phyloP scores from a whole-genome alignment of 2,329 filamentous ascomycete genomes.

The Neospermospora avenae region DNA sequence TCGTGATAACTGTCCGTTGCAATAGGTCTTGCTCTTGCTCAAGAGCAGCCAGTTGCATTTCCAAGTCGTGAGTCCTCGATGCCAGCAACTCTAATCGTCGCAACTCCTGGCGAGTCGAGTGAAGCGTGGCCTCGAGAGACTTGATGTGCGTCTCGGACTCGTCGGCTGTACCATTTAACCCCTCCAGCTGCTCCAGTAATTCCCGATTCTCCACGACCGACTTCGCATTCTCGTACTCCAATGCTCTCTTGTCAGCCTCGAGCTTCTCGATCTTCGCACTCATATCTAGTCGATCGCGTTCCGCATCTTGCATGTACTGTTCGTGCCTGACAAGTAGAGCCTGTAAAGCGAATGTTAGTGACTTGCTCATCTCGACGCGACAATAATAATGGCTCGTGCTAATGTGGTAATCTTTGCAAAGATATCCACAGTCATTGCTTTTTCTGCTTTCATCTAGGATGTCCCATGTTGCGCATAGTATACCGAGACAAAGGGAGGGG shows the following conservation, averaged over 20 bases:
- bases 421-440: slow-evolving; percentile 1
- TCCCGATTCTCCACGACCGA: slow-evolving; percentile 80
- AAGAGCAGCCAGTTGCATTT: slow-evolving; percentile 73
- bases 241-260: slow-evolving; percentile 67
- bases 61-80: slow-evolving; percentile 71
- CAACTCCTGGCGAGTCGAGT: slow-evolving; percentile 74
- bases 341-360: slow-evolving; percentile 75
- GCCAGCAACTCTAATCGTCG: slow-evolving; percentile 72
- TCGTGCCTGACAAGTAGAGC: slow-evolving; percentile 89
- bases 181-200: slow-evolving; percentile 80
- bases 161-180: slow-evolving; percentile 72
- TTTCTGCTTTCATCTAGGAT: not conserved
- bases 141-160: slow-evolving; percentile 80
- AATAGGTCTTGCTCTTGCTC: slow-evolving; percentile 78
- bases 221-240: slow-evolving; percentile 73
- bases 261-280: slow-evolving; percentile 70
- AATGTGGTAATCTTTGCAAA: not conserved
- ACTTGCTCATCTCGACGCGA: slow-evolving; percentile 27
- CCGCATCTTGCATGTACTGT: slow-evolving; percentile 88
- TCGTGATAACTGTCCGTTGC: slow-evolving; percentile 62
- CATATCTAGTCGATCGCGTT: slow-evolving; percentile 76
- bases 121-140: slow-evolving; percentile 70
- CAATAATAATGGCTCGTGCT: not conserved
- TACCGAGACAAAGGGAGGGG: slow-evolving; percentile 21
- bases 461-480: slow-evolving; percentile 3